These are phyloP conservation scores for Macrolepiota dolichaula DNA, from an alignment of 768 basidiomycete species.

Conservation along the genomic window DNA sequence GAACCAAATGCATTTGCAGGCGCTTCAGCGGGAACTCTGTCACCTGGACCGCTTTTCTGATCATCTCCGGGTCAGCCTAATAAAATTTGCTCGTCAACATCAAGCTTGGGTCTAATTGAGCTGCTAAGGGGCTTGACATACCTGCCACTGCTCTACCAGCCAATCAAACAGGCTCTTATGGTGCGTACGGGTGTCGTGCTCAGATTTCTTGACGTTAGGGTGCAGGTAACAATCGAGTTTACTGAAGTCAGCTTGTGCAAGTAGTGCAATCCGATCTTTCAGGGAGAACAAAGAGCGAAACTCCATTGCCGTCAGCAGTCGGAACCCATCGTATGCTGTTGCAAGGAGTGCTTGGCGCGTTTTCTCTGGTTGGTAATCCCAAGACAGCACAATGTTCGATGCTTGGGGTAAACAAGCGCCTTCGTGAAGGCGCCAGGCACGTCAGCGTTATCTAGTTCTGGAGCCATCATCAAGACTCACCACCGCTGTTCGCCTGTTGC, in stretches of 20 bases:
- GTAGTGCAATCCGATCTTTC: neutral
- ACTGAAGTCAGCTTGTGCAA: conserved; percentile 7
- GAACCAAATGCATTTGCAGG: neutral
- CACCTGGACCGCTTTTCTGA: neutral
- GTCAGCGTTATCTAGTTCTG: neutral
- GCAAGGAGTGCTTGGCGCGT: neutral
- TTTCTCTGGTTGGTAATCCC: neutral
- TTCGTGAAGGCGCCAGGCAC: neutral
- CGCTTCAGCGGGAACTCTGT: neutral
- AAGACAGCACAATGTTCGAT: neutral
- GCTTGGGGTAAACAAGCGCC: neutral
- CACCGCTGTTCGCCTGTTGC: neutral
- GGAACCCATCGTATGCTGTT: conserved; percentile 2
- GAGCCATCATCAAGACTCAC: neutral
- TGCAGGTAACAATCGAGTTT: conserved; percentile 9
- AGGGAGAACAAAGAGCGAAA: neutral
- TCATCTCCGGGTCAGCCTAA: neutral
- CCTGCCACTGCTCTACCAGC: neutral
- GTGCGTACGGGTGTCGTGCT: neutral
- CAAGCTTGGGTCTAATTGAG: neutral
- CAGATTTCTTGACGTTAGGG: conserved; percentile 2
- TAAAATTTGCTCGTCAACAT: neutral
- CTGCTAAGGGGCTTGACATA: neutral
- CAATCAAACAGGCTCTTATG: conserved; percentile 4
- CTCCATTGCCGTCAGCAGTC: neutral